Evolutionary conservation across 805 yeast genomes (phyloP).

Genomic region (Kodamaea sagamina): DNA sequence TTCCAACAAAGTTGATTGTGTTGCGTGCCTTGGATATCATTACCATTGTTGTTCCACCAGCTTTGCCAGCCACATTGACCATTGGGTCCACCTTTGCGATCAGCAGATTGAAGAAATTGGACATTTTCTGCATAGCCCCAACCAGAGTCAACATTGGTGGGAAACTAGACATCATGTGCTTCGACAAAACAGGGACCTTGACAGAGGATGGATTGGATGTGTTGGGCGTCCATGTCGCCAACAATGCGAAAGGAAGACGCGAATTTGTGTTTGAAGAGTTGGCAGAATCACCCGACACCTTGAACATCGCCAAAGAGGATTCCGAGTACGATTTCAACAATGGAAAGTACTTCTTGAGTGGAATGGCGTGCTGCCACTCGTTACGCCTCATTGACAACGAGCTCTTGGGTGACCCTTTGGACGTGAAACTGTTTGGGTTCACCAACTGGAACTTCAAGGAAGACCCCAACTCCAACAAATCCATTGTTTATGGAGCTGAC

Average conservation of each 20-base stretch:
- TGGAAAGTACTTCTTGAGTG: constrained; percentile 34
- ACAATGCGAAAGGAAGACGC: constrained; percentile 42
- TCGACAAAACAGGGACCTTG: constrained; percentile 96
- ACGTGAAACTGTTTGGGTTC: constrained; percentile 89
- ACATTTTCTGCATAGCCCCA: constrained; percentile 90
- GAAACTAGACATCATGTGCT: constrained; percentile 83
- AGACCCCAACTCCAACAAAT: constrained; percentile 46
- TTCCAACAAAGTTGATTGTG: constrained; percentile 68
- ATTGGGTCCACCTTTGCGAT: constrained; percentile 95
- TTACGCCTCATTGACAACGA: constrained; percentile 76
- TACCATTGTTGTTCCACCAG: constrained; percentile 98
- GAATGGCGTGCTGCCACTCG: constrained; percentile 85
- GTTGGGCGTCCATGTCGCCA: constrained; percentile 53
- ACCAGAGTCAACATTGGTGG: constrained; percentile 96
- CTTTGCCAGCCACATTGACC: constrained; percentile 94
- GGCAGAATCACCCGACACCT: constrained; percentile 25
- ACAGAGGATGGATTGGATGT: constrained; percentile 97
- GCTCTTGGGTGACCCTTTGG: constrained; percentile 91
- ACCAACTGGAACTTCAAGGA: constrained; percentile 78
- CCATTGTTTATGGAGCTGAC: constrained; percentile 13
- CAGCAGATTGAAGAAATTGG: constrained; percentile 59
- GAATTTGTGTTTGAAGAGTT: constrained; percentile 31
- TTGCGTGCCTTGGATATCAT: constrained; percentile 90
- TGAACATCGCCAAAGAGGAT: constrained; percentile 10
- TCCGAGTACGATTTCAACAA: constrained; percentile 29